These are phyloP conservation scores for Podaxis carcinomalis DNA, from an alignment of 768 basidiomycete genomes.

Conservation along the genomic window DNA sequence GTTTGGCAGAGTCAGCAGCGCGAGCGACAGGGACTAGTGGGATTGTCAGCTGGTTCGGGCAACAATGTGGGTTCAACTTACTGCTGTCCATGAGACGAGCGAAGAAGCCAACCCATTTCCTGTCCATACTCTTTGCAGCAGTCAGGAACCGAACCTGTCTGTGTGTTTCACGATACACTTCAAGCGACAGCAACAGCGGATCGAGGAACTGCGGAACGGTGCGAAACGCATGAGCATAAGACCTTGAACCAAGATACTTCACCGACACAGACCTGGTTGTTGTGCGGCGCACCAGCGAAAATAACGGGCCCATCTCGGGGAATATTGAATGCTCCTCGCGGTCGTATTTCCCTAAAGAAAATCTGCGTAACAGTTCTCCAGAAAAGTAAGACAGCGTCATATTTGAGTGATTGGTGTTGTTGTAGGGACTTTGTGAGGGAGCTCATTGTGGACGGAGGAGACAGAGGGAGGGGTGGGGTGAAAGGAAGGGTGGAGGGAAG, in stretches of 20 bases:
- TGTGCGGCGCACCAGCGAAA: constrained; percentile 90
- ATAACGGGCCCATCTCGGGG: constrained; percentile 88
- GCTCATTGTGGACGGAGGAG: constrained; percentile 16
- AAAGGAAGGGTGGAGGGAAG: neutral
- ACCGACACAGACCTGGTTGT: constrained; percentile 64
- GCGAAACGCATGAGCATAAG: neutral
- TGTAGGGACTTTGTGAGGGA: constrained; percentile 12
- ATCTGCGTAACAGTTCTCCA: constrained; percentile 86
- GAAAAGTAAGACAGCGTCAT: constrained; percentile 78
- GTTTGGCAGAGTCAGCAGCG: constrained; percentile 79
- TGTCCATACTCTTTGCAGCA: constrained; percentile 85
- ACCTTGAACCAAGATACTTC: neutral
- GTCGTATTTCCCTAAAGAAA: constrained; percentile 95
- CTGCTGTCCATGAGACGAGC: constrained; percentile 84
- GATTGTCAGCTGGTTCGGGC: constrained; percentile 13
- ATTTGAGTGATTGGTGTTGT: constrained; percentile 32
- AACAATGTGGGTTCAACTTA: constrained; percentile 31
- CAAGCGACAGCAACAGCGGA: constrained; percentile 76
- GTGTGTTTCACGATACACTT: constrained; percentile 80
- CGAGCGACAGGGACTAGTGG: constrained; percentile 84
- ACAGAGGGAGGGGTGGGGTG: constrained; percentile 3
- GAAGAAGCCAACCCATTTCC: constrained; percentile 76
- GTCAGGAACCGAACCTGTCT: constrained; percentile 83
- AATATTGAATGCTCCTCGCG: constrained; percentile 92
- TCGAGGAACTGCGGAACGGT: constrained; percentile 73